Base-by-base conservation (phyloP, 495 filamentous ascomycete genomes). In the Durotheca rogersii region DNA sequence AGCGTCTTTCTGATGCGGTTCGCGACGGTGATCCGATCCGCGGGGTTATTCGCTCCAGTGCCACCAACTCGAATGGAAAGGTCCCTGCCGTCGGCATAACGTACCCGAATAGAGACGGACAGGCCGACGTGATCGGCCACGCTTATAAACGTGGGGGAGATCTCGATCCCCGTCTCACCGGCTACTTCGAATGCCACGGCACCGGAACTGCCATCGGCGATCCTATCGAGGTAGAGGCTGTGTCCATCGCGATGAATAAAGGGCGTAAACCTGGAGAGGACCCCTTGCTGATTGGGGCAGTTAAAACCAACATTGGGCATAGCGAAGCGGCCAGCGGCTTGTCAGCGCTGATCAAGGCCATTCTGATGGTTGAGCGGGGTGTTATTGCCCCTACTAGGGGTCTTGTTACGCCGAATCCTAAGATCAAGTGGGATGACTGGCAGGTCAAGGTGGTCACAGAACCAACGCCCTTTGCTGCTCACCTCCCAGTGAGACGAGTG, bases 1-100 rank as follows among this genome's bases (percentile, higher is more conserved):
- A 86, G 60, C 54, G 41, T 5, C 60, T 85, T 0, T 25, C 43
- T 1, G 68, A 75, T 30, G 83, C 75, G 2, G n/a, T 76, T 2
- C 15, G 29, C 0, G 72, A 76, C 43, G 66, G 68, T 4, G 67
- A 78, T 41, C 71, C 70, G 1, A 77, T 86, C 33, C 68, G 81
- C 7, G 76, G 71, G 11, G 67, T 87, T 0, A 77, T 88, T 43
- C 72, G 78, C 7, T 68, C 64, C 0, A 71, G 70, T 11, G 72
- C 67, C 0, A 52, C 73, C 30, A 83, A 83, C 48, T 41, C 30
- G 12, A 38, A 47, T 17, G 43, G 43, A 2, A 47, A 47, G 21
- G 33, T 38, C 4, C 21, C 25, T 11, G 39, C 21, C 2, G 25
- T 36, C 16, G 48, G 32, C 1, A 53, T 53, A 1, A 53, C 41